These are phyloP conservation scores for Malassezia yamatoensis DNA, from an alignment of 1,284 basidiomycete species.

Conservation along the genomic window DNA sequence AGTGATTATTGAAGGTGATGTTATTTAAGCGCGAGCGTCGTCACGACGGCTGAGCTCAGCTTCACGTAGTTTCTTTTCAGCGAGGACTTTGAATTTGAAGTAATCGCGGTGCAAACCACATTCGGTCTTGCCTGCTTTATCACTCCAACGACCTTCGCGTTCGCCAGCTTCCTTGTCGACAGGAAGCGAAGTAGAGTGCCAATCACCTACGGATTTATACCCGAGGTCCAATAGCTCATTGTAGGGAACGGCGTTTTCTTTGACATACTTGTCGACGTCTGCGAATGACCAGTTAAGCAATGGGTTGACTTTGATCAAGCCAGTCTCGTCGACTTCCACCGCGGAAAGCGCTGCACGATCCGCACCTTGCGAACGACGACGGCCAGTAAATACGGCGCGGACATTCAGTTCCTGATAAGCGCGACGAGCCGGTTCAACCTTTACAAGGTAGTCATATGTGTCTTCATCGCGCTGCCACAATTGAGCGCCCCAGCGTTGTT, in stretches of 20 bases:
- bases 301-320: slow-evolving; percentile 88
- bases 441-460: slow-evolving; percentile 83
- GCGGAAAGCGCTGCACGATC: slow-evolving; percentile 72
- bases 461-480: slow-evolving; percentile 84
- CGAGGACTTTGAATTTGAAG: slow-evolving; percentile 41
- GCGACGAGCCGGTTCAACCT: slow-evolving; percentile 85
- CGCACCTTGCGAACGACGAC: slow-evolving; percentile 80
- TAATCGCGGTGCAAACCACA: slow-evolving; percentile 69
- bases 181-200: slow-evolving; percentile 73
- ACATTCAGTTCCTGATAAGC: slow-evolving; percentile 75
- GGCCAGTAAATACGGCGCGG: slow-evolving; percentile 81
- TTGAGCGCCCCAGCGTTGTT: slow-evolving; percentile 65
- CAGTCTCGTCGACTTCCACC: slow-evolving; percentile 81
- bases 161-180: slow-evolving; percentile 60
- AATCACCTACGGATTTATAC: slow-evolving; percentile 89
- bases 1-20: not conserved
- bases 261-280: slow-evolving; percentile 76
- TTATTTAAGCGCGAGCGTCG: slow-evolving; percentile 14
- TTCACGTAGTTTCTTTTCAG: slow-evolving; percentile 39
- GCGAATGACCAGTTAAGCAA: slow-evolving; percentile 80
- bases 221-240: slow-evolving; percentile 82
- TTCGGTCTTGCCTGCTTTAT: slow-evolving; percentile 75
- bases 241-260: slow-evolving; percentile 71
- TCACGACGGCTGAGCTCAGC: slow-evolving; percentile 37
- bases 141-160: slow-evolving; percentile 82